A percentile compares a stretch with the other conserved stretches of the same genome.
These are phyloP conservation scores for Elongisporangium undulatum DNA, from an alignment of 352 stramenopile species.

Conservation along the genomic window DNA sequence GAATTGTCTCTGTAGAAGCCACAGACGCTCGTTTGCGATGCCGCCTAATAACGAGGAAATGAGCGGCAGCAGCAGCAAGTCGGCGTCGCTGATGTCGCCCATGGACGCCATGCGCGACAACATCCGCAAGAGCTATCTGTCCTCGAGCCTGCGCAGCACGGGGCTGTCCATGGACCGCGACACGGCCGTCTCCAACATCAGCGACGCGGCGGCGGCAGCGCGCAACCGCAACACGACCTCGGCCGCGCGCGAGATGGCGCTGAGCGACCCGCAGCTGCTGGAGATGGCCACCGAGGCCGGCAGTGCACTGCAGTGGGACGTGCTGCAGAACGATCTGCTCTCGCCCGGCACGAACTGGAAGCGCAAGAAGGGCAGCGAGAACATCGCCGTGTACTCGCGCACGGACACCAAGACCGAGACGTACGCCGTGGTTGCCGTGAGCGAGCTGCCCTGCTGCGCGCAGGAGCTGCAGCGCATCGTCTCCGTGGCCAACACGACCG, in stretches of 20 bases:
- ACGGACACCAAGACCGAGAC: neutral
- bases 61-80: neutral
- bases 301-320: neutral
- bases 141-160: neutral
- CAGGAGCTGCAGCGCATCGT: slow-evolving; percentile 1
- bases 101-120: neutral
- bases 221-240: neutral
- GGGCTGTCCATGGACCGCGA: neutral
- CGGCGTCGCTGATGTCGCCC: neutral
- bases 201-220: too few relatives aligned
- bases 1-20: neutral
- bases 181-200: neutral
- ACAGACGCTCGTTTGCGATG: neutral
- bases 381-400: neutral
- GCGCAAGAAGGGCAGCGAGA: neutral
- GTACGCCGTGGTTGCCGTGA: neutral
- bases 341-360: neutral
- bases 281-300: neutral
- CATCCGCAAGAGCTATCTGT: neutral
- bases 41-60: neutral
- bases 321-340: neutral
- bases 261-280: slow-evolving; percentile 23
- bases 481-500: slow-evolving; percentile 1
- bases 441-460: neutral
- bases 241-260: slow-evolving; percentile 4